A percentile compares a stretch with the other conserved stretches of the same genome.
Evolutionary conservation across 1,139 yeast genomes (phyloP).

Genomic region (Suhomyces kunorum): DNA sequence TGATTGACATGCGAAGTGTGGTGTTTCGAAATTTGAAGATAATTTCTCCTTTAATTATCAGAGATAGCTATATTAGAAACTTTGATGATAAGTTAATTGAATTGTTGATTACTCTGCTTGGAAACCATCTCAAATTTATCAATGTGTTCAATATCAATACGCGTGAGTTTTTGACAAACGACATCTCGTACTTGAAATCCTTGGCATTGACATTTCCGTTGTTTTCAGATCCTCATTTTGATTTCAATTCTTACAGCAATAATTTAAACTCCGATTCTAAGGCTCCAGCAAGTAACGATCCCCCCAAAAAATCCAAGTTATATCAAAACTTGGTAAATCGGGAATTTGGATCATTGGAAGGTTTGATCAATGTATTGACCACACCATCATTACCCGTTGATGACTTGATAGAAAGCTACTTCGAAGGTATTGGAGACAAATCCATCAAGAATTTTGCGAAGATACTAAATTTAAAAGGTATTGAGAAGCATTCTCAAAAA

Average conservation of each 20-base stretch:
- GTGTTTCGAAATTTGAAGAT: conserved; percentile 47
- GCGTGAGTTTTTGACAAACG: conserved; percentile 81
- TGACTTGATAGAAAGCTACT: conserved; percentile 65
- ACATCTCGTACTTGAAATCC: conserved; percentile 62
- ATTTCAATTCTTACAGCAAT: conserved; percentile 11
- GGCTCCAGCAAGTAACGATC: not conserved
- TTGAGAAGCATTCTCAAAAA: conserved; percentile 46
- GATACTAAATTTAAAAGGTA: conserved; percentile 63
- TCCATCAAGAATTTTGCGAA: conserved; percentile 64
- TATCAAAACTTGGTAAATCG: conserved; percentile 52
- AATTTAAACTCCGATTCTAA: not conserved
- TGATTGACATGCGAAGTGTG: conserved; percentile 55
- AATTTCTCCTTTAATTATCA: conserved; percentile 61
- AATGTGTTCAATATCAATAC: conserved; percentile 68
- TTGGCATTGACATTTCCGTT: conserved; percentile 56
- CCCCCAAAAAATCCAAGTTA: conserved; percentile 30
- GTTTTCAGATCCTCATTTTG: conserved; percentile 36
- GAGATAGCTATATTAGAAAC: conserved; percentile 71
- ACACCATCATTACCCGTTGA: conserved; percentile 64
- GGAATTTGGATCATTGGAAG: conserved; percentile 57
- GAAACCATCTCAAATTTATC: conserved; percentile 56
- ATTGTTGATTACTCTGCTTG: conserved; percentile 55
- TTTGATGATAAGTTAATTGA: conserved; percentile 80
- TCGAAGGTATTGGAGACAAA: conserved; percentile 66
- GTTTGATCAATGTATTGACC: conserved; percentile 63